phyloP scores from a whole-genome alignment of 23 red algal species.

The Gracilaria caudata region DNA sequence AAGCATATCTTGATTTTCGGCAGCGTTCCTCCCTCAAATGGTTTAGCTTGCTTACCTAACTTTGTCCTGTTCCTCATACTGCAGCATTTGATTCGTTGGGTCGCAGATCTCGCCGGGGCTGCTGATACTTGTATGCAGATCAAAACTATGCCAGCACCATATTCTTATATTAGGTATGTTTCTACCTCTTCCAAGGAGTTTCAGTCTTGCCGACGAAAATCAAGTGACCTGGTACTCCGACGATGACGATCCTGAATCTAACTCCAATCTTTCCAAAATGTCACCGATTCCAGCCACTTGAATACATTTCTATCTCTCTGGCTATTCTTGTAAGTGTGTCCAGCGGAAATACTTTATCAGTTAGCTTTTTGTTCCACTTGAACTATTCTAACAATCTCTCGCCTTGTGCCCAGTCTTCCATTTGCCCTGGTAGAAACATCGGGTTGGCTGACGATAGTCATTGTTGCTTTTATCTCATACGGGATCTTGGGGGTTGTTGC shows the following conservation, averaged over 20 bases:
- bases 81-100: conserved; percentile 69
- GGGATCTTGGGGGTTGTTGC: conserved; percentile 58
- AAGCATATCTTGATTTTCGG: background rate
- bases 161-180: conserved; percentile 65
- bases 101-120: conserved; percentile 65
- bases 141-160: conserved; percentile 69
- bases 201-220: no score
- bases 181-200: background rate
- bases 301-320: conserved; percentile 63
- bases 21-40: background rate
- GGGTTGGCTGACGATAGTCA: conserved; percentile 58
- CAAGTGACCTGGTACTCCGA: no score
- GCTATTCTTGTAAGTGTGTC: conserved; percentile 70
- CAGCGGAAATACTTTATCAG: background rate
- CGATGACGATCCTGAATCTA: background rate
- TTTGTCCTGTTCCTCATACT: background rate
- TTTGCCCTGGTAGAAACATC: conserved; percentile 62
- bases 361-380: background rate
- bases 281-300: conserved; percentile 28
- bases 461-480: conserved; percentile 58
- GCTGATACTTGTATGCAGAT: conserved; percentile 71
- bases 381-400: background rate
- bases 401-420: conserved; percentile 23
- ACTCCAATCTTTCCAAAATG: background rate
- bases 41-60: background rate